Conservation (phyloP, 257 asterid genomes). For the Pogostemon cablin region DNA sequence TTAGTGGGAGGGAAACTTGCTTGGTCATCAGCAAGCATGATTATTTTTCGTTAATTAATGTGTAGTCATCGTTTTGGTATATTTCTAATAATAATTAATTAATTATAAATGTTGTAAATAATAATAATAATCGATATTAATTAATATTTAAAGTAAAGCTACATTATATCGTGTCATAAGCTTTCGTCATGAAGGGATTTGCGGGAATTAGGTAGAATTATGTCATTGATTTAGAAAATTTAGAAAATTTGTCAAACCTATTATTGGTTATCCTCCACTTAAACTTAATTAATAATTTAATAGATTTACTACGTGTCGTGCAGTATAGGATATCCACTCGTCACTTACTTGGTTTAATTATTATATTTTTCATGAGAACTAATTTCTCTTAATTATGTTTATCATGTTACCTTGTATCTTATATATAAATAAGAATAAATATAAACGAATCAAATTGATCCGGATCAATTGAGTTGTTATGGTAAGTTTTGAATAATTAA, state of each 20-base stretch:
- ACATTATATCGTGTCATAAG: slow-evolving; percentile 33
- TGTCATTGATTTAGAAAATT: not conserved
- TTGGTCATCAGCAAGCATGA: slow-evolving; percentile 16
- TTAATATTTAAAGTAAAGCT: slow-evolving; percentile 8
- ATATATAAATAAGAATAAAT: no score
- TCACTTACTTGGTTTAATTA: not conserved
- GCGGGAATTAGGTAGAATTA: slow-evolving; percentile 30
- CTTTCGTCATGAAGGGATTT: not conserved
- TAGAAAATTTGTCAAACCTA: slow-evolving; percentile 17
- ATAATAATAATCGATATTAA: not conserved
- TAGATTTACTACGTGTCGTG: slow-evolving; percentile 26
- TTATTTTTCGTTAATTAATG: not conserved
- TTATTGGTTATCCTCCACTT: slow-evolving; percentile 26
- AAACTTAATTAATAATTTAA: not conserved
- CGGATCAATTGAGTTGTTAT: no score
- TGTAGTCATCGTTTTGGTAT: not conserved
- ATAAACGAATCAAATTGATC: no score
- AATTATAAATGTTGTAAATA: not conserved
- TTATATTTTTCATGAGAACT: not conserved
- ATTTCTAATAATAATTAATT: not conserved
- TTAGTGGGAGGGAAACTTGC: slow-evolving; percentile 11
- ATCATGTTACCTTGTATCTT: no score
- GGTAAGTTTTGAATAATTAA: no score
- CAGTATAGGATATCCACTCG: slow-evolving; percentile 16
- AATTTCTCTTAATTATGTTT: no score